A percentile compares a stretch with the other conserved stretches of the same genome.
Evolutionary conservation across 2,329 filamentous ascomycete genomes (phyloP).

Genomic region (Phyllachora maydis): DNA sequence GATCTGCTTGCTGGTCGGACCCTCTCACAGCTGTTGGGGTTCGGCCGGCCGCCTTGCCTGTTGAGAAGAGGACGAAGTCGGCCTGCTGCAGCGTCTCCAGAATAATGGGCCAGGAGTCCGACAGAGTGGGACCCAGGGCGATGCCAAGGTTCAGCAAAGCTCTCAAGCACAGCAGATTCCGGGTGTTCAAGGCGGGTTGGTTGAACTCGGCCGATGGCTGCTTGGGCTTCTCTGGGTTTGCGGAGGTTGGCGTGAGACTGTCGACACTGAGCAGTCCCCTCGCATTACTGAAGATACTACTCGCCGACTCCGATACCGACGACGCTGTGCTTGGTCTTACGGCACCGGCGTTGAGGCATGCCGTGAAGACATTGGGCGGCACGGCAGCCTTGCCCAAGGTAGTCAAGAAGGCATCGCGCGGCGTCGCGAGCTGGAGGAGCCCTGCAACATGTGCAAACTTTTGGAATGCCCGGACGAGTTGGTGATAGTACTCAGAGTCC

Average conservation of each 20-base stretch:
- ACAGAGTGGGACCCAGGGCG: slow-evolving; percentile 73
- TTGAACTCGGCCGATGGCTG: slow-evolving; percentile 6
- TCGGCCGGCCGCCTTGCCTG: slow-evolving; percentile 30
- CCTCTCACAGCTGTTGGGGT: slow-evolving; percentile 24
- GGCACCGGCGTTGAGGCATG: slow-evolving; percentile 29
- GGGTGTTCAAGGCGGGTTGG: slow-evolving; percentile 48
- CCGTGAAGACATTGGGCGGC: slow-evolving; percentile 54
- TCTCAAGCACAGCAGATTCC: slow-evolving; percentile 76
- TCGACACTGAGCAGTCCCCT: slow-evolving; percentile 57
- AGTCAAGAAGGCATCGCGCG: slow-evolving; percentile 84
- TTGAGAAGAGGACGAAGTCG: slow-evolving; percentile 62
- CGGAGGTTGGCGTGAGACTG: slow-evolving; percentile 37
- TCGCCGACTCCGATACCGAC: slow-evolving; percentile 16
- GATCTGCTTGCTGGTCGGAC: slow-evolving; percentile 25
- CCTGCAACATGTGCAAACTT: slow-evolving; percentile 91
- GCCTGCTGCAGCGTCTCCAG: slow-evolving; percentile 85
- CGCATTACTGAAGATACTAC: slow-evolving; percentile 45
- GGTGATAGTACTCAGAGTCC: slow-evolving; percentile 86
- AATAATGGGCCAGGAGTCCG: slow-evolving; percentile 73
- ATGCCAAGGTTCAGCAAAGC: slow-evolving; percentile 92
- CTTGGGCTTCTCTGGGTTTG: slow-evolving; percentile 32
- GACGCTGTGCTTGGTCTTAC: slow-evolving; percentile 22
- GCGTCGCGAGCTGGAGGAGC: slow-evolving; percentile 62
- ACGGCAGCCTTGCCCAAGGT: slow-evolving; percentile 86
- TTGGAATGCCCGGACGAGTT: slow-evolving; percentile 79